Evolutionary conservation across 2,329 filamentous ascomycete genomes (phyloP), one percentile per base, ranked within the genome.

Genomic region (Scedosporium boydii): DNA sequence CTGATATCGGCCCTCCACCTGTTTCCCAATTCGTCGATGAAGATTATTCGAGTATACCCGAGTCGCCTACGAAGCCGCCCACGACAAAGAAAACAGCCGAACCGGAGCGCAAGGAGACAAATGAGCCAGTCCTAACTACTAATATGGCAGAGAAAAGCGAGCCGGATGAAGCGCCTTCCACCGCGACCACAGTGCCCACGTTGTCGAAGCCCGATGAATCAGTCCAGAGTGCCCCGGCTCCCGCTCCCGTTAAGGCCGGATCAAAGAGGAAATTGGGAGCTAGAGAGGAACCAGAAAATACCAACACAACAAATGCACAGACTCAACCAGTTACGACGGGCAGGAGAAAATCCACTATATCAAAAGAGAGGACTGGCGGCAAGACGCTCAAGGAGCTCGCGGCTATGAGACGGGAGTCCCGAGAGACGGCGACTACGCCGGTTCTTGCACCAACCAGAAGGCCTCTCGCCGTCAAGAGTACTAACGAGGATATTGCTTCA

Each of bases 1-100:
- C 88, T 5, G 87, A 91, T 63, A 79, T 91, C 55, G 88, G 87
- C 0, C 82, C 85, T 3, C 84, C 85, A 4, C 82, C 84, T 1
- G 76, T 84, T 55, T 86, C 83, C 7, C 78, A 81, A 63, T 84
- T 81, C 65, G 78, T 85, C n/a, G 80, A 85, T 42, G 78, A 81
- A 60, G 81, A 85, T 59, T 59, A 42, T 16, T 42, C 53, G 21
- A 14, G 26, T 21, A 26, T 46, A 10, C 60, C 60, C 23, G 60
- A 62, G 26, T 58, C 60, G 12, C 60, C 23, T 9, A 6, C 38
- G 27, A 23, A 56, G 21, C 44, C 59, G 18, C 59, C 63, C 21
- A 34, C 56, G 5, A 27, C 63, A 18, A 53, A 44, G 21, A 41
- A 48, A 12, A n/a, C 46, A 7, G 41, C 34, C 16, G 18, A 42